Conservation (phyloP, 192 early-diverging fungal species). For the Dissophora globulifera region DNA sequence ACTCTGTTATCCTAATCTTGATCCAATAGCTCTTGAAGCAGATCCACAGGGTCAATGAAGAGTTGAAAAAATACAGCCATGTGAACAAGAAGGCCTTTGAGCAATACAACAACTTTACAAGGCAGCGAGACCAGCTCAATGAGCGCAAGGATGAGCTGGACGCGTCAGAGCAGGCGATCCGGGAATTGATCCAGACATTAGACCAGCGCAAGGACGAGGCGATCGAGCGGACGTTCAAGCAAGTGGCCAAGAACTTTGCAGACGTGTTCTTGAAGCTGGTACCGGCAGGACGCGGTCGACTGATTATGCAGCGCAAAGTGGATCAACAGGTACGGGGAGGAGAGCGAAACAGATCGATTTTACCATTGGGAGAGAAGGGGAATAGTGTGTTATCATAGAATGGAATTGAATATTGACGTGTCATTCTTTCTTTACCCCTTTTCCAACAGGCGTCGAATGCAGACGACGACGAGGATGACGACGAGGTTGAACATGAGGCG, state of each 20-base stretch:
- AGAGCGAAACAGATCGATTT: no score
- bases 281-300: slow-evolving; percentile 82
- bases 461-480: slow-evolving; percentile 59
- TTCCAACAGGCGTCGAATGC: slow-evolving; percentile 23
- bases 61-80: slow-evolving; percentile 88
- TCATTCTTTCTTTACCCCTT: not conserved
- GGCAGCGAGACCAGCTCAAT: slow-evolving; percentile 85
- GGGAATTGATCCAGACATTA: slow-evolving; percentile 86
- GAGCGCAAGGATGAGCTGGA: slow-evolving; percentile 91
- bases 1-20: no score
- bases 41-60: slow-evolving; percentile 85
- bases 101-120: slow-evolving; percentile 94
- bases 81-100: slow-evolving; percentile 99
- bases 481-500: slow-evolving; percentile 45
- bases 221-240: slow-evolving; percentile 95
- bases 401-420: not conserved
- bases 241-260: slow-evolving; percentile 88
- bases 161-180: slow-evolving; percentile 82
- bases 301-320: slow-evolving; percentile 85
- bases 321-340: slow-evolving; percentile 46
- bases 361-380: no score
- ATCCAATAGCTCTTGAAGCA: slow-evolving; percentile 62
- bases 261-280: slow-evolving; percentile 93
- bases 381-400: no score
- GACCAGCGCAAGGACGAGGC: slow-evolving; percentile 98